Conservation (phyloP, 2,329 filamentous ascomycete species). For the Epichloe sibirici region DNA sequence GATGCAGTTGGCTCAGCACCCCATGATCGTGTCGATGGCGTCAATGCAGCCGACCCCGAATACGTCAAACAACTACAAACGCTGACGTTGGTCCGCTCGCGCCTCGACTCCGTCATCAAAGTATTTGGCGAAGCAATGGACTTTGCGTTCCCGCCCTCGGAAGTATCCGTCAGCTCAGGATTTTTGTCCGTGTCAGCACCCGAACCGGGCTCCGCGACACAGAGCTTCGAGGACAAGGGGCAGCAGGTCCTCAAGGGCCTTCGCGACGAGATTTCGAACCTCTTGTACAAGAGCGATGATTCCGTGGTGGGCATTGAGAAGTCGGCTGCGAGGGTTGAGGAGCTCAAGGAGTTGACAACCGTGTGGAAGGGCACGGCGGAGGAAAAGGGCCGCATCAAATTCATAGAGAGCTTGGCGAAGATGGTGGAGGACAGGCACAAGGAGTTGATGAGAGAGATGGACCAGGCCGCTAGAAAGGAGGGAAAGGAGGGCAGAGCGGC, state of each 20-base stretch:
- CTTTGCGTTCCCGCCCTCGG: conserved; percentile 82
- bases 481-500: conserved; percentile 21
- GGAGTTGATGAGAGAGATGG: conserved; percentile 40
- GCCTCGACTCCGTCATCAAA: conserved; percentile 82
- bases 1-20: conserved; percentile 11
- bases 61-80: conserved; percentile 73
- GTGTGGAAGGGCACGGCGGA: conserved; percentile 96
- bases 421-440: conserved; percentile 65
- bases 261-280: conserved; percentile 55
- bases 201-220: conserved; percentile 49
- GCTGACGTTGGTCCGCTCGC: conserved; percentile 65
- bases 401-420: conserved; percentile 71
- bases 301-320: conserved; percentile 57
- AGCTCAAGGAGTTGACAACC: conserved; percentile 60
- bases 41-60: conserved; percentile 37
- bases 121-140: conserved; percentile 93
- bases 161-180: conserved; percentile 69
- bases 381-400: conserved; percentile 70
- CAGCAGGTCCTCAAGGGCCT: conserved; percentile 64
- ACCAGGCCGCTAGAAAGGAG: conserved; percentile 28
- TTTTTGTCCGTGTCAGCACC: conserved; percentile 86
- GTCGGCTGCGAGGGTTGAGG: conserved; percentile 62
- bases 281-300: conserved; percentile 47
- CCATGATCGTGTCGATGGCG: conserved; percentile 6
- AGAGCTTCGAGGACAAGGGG: conserved; percentile 74